These are phyloP conservation scores for Wickerhamiella australiensis DNA, from an alignment of 805 yeast genomes.

Conservation along the genomic window DNA sequence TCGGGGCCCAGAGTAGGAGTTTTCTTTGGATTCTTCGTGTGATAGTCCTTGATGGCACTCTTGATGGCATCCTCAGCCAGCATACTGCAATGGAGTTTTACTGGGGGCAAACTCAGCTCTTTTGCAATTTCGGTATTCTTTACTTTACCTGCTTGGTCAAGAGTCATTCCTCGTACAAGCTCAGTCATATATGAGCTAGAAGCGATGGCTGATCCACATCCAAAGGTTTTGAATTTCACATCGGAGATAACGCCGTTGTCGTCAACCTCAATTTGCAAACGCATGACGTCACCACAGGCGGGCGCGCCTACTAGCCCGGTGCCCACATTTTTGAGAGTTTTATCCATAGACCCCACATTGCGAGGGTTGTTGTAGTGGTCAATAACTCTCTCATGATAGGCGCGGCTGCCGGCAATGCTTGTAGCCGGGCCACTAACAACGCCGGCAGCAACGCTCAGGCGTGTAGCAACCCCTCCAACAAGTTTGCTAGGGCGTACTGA, in stretches of 20 bases:
- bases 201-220: constrained; percentile 98
- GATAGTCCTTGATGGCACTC: constrained; percentile 91
- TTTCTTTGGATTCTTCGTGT: constrained; percentile 51
- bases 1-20: constrained; percentile 54
- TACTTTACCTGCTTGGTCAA: constrained; percentile 86
- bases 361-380: constrained; percentile 96
- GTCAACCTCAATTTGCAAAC: constrained; percentile 90
- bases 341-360: constrained; percentile 88
- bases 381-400: constrained; percentile 81
- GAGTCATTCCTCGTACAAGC: constrained; percentile 83
- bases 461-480: neutral
- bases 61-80: constrained; percentile 98
- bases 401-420: neutral
- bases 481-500: neutral
- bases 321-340: constrained; percentile 64
- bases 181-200: constrained; percentile 92
- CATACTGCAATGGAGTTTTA: constrained; percentile 95
- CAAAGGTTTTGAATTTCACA: constrained; percentile 95
- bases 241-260: constrained; percentile 83
- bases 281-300: constrained; percentile 99
- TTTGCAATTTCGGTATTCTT: constrained; percentile 91
- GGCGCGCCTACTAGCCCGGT: constrained; percentile 98
- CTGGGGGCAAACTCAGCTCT: constrained; percentile 91
- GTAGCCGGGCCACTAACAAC: neutral
- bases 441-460: neutral